These are phyloP conservation scores for Chrysosphaeria jannelii DNA, from an alignment of 2,329 filamentous ascomycete genomes.

Conservation along the genomic window DNA sequence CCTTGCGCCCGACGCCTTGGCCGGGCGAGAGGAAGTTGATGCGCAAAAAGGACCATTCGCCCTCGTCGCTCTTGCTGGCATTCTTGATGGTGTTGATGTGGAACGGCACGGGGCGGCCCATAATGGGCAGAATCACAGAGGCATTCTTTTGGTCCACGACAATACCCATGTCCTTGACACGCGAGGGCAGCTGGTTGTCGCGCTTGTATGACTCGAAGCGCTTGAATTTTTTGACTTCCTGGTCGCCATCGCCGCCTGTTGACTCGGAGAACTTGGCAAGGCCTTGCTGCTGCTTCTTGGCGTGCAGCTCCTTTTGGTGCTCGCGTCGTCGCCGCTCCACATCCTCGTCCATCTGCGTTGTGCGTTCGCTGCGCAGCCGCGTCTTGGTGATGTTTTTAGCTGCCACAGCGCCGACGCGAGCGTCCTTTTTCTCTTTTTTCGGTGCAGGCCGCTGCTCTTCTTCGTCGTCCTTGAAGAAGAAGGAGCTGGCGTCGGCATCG, in stretches of 20 bases:
- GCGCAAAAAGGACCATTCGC: constrained; percentile 73
- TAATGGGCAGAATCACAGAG: constrained; percentile 79
- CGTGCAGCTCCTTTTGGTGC: constrained; percentile 68
- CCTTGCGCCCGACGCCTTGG: constrained; percentile 86
- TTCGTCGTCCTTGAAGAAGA: constrained; percentile 96
- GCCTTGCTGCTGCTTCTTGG: constrained; percentile 74
- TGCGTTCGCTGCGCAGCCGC: constrained; percentile 67
- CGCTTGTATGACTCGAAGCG: constrained; percentile 97
- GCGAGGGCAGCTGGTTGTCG: constrained; percentile 69
- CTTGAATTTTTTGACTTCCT: constrained; percentile 95
- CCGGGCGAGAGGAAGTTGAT: constrained; percentile 96
- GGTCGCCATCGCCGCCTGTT: constrained; percentile 57
- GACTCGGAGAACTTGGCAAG: constrained; percentile 63
- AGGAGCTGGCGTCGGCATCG: constrained; percentile 79
- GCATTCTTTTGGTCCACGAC: constrained; percentile 73
- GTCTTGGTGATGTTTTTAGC: constrained; percentile 90
- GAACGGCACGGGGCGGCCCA: constrained; percentile 91
- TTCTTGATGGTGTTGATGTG: constrained; percentile 98
- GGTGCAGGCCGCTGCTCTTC: constrained; percentile 57
- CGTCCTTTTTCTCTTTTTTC: constrained; percentile 74
- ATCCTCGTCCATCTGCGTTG: constrained; percentile 68
- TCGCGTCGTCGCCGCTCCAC: constrained; percentile 62
- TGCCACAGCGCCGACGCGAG: constrained; percentile 58
- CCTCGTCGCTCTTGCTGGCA: constrained; percentile 88
- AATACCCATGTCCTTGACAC: constrained; percentile 62